A percentile compares a stretch with the other conserved stretches of the same genome.
Conservation (phyloP, 2,329 filamentous ascomycete genomes). For the Cryphonectria radicalis region DNA sequence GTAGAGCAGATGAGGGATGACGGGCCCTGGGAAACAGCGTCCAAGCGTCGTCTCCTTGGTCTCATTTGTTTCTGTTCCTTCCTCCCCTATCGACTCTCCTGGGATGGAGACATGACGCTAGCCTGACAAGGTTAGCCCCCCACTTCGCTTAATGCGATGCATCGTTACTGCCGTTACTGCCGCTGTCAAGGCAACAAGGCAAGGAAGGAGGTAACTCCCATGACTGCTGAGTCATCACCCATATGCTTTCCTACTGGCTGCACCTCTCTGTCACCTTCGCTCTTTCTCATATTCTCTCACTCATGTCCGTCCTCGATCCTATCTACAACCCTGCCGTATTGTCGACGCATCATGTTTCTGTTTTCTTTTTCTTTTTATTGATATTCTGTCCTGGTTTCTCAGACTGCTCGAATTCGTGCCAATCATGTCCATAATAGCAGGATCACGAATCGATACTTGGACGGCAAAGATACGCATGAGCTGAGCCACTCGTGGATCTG, state of each 20-base stretch:
- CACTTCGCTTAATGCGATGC: too few relatives aligned
- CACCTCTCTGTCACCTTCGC: not conserved
- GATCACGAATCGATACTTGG: not conserved
- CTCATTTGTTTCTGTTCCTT: slow-evolving; percentile 5
- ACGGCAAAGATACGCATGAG: not conserved
- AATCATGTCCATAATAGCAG: not conserved
- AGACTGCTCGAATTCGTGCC: not conserved
- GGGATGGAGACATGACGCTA: not conserved
- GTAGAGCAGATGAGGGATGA: slow-evolving; percentile 6
- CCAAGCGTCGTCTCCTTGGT: not conserved
- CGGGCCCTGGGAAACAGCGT: not conserved
- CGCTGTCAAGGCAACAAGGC: slow-evolving; percentile 8
- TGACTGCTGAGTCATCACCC: not conserved
- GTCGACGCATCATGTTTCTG: not conserved
- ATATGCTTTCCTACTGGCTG: not conserved
- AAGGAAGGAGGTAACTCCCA: not conserved
- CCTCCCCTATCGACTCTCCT: not conserved
- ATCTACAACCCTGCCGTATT: not conserved
- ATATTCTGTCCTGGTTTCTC: not conserved
- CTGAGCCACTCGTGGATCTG: not conserved
- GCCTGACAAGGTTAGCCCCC: not conserved
- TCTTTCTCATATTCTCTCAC: not conserved
- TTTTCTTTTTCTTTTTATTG: too few relatives aligned
- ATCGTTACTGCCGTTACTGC: slow-evolving; percentile 8
- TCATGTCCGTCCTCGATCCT: not conserved